Conservation (phyloP, 2,329 filamentous ascomycete species). For the Clonostachys sp. region DNA sequence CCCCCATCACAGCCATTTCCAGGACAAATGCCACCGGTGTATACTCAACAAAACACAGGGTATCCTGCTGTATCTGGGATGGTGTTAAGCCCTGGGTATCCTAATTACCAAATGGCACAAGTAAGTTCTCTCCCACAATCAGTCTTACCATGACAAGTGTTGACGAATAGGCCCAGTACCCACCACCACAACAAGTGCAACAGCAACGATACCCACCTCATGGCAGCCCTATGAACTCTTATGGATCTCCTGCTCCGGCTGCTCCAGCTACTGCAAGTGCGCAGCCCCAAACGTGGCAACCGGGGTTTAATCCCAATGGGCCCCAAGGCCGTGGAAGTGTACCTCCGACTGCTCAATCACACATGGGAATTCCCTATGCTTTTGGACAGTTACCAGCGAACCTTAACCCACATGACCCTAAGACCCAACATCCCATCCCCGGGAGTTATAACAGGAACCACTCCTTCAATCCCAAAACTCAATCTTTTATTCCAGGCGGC, state of each 20-base stretch:
- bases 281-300: constrained; percentile 29
- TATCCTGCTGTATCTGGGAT: constrained; percentile 29
- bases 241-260: constrained; percentile 24
- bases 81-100: constrained; percentile 33
- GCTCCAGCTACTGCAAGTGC: constrained; percentile 7
- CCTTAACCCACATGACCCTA: constrained; percentile 64
- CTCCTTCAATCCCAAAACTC: constrained; percentile 90
- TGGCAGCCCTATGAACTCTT: constrained; percentile 27
- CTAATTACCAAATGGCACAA: constrained; percentile 40
- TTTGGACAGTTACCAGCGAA: constrained; percentile 76
- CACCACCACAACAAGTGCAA: constrained; percentile 13
- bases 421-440: constrained; percentile 76
- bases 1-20: constrained; percentile 1
- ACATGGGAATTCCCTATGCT: constrained; percentile 53
- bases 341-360: constrained; percentile 11
- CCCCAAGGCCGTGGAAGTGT: constrained; percentile 5
- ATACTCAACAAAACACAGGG: neutral
- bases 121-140: constrained; percentile 24
- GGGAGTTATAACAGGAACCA: constrained; percentile 75
- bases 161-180: constrained; percentile 12
- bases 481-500: constrained; percentile 75
- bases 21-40: neutral
- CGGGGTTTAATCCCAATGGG: constrained; percentile 18
- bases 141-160: neutral
- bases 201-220: constrained; percentile 21